A percentile compares a stretch with the other conserved stretches of the same genome.
phyloP scores from a whole-genome alignment of 495 filamentous ascomycete species.

The Cercophora newfieldiana region DNA sequence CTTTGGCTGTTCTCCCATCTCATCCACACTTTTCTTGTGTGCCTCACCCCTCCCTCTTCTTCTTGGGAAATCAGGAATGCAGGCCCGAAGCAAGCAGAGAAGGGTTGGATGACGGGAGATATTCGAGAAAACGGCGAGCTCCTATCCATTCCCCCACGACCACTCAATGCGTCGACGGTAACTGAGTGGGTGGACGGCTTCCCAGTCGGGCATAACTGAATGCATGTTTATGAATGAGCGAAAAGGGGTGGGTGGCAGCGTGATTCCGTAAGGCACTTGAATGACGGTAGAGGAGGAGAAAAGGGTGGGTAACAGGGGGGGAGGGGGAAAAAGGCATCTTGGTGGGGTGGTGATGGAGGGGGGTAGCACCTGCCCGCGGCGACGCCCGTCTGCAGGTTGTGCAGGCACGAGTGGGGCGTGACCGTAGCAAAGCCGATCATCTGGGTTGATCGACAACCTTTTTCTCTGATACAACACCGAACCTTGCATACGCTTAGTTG shows the following conservation, averaged over 20 bases:
- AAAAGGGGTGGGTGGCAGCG: neutral
- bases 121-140: neutral
- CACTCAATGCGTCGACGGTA: neutral
- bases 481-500: slow-evolving; percentile 37
- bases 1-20: neutral
- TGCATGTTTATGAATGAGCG: slow-evolving; percentile 14
- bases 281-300: slow-evolving; percentile 7
- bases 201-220: slow-evolving; percentile 16
- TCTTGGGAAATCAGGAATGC: neutral
- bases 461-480: slow-evolving; percentile 36
- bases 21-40: neutral
- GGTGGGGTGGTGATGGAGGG: slow-evolving; percentile 5
- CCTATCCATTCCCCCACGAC: neutral
- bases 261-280: neutral
- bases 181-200: slow-evolving; percentile 2
- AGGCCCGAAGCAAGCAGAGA: neutral
- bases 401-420: slow-evolving; percentile 23
- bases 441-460: slow-evolving; percentile 34
- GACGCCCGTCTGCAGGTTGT: slow-evolving; percentile 16
- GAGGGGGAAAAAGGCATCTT: neutral
- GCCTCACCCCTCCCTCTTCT: neutral
- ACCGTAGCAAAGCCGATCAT: slow-evolving; percentile 33
- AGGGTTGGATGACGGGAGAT: neutral
- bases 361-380: slow-evolving; percentile 8
- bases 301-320: slow-evolving; percentile 3